Evolutionary conservation across 2,329 filamentous ascomycete species (phyloP), one percentile per base, ranked within the genome.

Genomic region (Zarea fungicola): DNA sequence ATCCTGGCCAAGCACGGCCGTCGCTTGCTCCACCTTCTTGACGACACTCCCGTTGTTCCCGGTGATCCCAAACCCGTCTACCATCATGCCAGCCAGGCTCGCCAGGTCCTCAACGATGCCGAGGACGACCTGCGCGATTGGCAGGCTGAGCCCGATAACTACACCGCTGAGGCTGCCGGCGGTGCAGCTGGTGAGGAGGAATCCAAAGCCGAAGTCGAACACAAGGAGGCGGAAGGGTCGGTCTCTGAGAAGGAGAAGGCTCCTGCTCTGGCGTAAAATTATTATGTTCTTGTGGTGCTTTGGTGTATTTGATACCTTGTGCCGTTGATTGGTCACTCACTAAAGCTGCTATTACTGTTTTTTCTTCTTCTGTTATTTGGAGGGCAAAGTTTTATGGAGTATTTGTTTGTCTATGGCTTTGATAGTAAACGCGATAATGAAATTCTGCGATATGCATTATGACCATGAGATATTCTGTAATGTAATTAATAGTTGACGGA

Each of bases 1-100:
- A 88, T 99, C 52, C 80, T 99, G 14, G 92, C 93, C 50, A 88
- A 87, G 60, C 91, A 97, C 64, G 92, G 90, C 18, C 86, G 89
- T 48, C 84, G 89, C 36, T 79, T 99, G 29, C 68, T 99, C 49
- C 83, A 86, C 58, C 79, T 95, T 32, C 80, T 99, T 10, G 93
- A 99, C 60, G 92, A 96, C 65, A 85, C 84, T 0, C 89, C 93
- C 0, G 82, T 96, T 25, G 85, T 95, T 1, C 92, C 92, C 1
- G 93, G 93, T 41, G 89, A 96, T 64, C 67, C 76, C 14, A 83
- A 85, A 43, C 74, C 77, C n/a, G 67, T 76, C 0, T 97, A 93
- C 63, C 73, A 80, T 29, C 71, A 84, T 50, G 73, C 71, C 8
- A 72, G 78, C 11, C 81, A 85, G 55, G 89, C 89, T 2, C 83